Conservation (phyloP, 371 early-diverging fungal species). For the Zopfochytrium polystomum region DNA sequence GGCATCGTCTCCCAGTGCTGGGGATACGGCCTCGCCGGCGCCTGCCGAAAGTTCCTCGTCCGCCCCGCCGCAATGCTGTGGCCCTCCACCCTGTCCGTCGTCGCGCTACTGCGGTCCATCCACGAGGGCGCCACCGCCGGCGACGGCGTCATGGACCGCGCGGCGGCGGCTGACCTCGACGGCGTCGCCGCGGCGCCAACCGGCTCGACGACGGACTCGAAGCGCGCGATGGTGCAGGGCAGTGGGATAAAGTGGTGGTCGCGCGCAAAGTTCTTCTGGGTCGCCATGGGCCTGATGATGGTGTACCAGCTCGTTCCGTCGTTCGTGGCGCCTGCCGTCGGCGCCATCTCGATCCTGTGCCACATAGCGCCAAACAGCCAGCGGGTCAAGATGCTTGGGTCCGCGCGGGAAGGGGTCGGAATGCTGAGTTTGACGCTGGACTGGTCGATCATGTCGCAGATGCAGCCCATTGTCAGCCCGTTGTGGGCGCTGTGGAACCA, state of each 20-base stretch:
- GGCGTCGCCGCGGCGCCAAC: not conserved
- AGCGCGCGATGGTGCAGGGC: not conserved
- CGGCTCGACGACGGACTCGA: no score
- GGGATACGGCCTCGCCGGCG: constrained; percentile 83
- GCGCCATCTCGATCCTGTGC: constrained; percentile 72
- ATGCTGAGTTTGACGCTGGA: constrained; percentile 29
- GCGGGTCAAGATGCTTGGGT: constrained; percentile 15
- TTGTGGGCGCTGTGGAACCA: constrained; percentile 31
- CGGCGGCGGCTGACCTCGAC: not conserved
- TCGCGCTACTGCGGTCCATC: constrained; percentile 71
- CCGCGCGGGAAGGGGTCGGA: constrained; percentile 26
- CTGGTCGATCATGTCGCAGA: constrained; percentile 25
- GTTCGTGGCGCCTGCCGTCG: constrained; percentile 65
- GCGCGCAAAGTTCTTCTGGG: constrained; percentile 64
- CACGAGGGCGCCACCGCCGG: constrained; percentile 43
- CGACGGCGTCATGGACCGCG: constrained; percentile 2
- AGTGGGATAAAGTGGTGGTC: constrained; percentile 7
- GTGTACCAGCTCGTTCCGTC: constrained; percentile 73
- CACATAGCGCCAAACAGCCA: constrained; percentile 2
- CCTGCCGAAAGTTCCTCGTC: constrained; percentile 72
- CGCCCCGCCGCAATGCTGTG: constrained; percentile 83
- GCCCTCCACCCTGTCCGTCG: constrained; percentile 69
- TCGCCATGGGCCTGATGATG: constrained; percentile 52
- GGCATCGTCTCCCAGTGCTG: constrained; percentile 29
- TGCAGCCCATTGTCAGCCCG: constrained; percentile 25